These are phyloP conservation scores for Cryphonectria japonica DNA, from an alignment of 2,329 filamentous ascomycete species.

Conservation along the genomic window DNA sequence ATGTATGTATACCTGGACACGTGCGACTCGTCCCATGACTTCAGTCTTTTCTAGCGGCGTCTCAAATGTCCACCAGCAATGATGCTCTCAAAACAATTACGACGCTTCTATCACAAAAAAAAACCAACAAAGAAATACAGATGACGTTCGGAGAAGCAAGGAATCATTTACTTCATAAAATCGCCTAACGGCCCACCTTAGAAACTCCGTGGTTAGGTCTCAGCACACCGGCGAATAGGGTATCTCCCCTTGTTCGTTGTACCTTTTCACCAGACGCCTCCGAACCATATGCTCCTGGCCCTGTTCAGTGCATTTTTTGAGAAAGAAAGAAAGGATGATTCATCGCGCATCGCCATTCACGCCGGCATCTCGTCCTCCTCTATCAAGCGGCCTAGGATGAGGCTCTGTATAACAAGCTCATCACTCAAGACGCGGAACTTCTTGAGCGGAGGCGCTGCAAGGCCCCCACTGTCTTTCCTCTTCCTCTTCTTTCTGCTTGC, in stretches of 20 bases:
- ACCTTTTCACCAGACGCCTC: neutral
- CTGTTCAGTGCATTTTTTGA: neutral
- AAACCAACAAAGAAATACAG: neutral
- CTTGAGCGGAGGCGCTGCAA: slow-evolving; percentile 44
- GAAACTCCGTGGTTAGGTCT: neutral
- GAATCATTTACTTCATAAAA: neutral
- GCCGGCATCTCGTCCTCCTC: slow-evolving; percentile 57
- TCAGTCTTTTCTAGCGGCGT: no score
- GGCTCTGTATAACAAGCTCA: slow-evolving; percentile 88
- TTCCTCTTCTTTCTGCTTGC: slow-evolving; percentile 47
- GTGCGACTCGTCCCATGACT: no score
- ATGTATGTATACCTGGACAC: no score
- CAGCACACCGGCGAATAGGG: neutral
- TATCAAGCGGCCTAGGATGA: slow-evolving; percentile 82
- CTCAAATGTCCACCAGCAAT: neutral
- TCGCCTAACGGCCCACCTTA: neutral
- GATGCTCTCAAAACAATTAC: neutral
- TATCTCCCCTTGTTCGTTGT: neutral
- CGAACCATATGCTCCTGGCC: neutral
- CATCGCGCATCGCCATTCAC: neutral
- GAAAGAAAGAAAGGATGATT: neutral
- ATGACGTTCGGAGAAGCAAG: neutral
- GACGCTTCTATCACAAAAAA: neutral
- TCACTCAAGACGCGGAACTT: slow-evolving; percentile 73
- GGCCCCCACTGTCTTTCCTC: slow-evolving; percentile 45